Base-by-base conservation (phyloP, 2,329 filamentous ascomycete species). In the Colletotrichum limetticola region DNA sequence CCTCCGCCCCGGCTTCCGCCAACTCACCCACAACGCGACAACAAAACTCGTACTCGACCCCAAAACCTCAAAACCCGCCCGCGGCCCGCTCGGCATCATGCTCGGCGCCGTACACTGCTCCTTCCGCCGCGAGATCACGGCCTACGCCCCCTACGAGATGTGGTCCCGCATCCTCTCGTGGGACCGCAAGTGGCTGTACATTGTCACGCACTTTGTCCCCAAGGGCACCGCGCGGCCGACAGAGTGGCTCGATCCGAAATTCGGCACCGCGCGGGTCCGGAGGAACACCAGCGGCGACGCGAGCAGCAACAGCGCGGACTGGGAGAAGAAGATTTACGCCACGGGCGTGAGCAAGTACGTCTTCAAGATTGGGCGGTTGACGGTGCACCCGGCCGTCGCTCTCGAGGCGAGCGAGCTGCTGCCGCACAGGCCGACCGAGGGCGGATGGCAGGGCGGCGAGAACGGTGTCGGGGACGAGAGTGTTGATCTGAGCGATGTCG, bases 121-220 rank as follows among this genome's bases (percentile, higher is more conserved):
- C 76, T 96, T 95, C 83, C 91, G 91, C 82, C 85, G 87, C 61
- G 94, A 96, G 85, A 93, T 96, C 74, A 88, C 88, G 68, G 90
- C 92, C 0, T 92, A 91, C 78, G 87, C 91, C 79, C 81, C 83
- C 16, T 96, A 93, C 81, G 93, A 95, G 85, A 90, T 95, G 82
- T 94, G 93, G 89, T 91, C 87, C 37, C 88, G 91, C 55, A 80
- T 96, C 16, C 85, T 95, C 24, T 84, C 86, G 74, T 96, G 94
- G 94, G 94, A 96, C 82, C 87, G 91, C 77, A 96, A 96, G 83
- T 96, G 94, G 94, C 78, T 95, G 72, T 95, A 94, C 80, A 87
- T 95, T 52, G 85, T 94, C 42, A 94, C 91, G 26, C 92, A 94
- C 79, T 95, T 94, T 76, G 88, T 95, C 7, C 89, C 90, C 80